Evolutionary conservation across 129 eudicot genomes (phyloP).

Genomic region (Logfia minima): DNA sequence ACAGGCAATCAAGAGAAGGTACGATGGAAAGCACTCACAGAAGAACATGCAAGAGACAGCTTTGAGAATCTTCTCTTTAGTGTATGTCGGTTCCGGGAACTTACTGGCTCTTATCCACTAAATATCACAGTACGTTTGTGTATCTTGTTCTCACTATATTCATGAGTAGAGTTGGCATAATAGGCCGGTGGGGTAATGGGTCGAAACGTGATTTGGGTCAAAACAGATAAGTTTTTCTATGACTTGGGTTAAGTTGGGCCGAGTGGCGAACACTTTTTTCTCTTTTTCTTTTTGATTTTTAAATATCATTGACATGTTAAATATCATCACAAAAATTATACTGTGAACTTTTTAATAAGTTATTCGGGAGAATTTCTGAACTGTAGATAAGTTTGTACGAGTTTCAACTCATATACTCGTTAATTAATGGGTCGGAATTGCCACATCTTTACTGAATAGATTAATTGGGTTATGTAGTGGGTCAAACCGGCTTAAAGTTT

Average conservation of each 20-base stretch:
- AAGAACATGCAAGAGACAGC: constrained; percentile 96
- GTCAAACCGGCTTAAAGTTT: not conserved
- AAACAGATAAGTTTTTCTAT: not conserved
- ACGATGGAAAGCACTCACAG: constrained; percentile 83
- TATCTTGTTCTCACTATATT: not conserved
- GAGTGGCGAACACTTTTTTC: not conserved
- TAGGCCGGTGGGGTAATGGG: not conserved
- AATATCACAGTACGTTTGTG: constrained; percentile 71
- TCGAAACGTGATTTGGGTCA: not conserved
- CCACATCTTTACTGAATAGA: not conserved
- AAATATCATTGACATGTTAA: not conserved
- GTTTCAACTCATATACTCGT: not conserved
- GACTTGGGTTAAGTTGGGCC: not conserved
- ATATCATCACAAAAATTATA: not conserved
- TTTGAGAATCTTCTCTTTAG: constrained; percentile 94
- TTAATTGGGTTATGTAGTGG: not conserved
- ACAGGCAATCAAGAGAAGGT: constrained; percentile 71
- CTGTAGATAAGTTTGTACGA: not conserved
- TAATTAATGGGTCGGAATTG: not conserved
- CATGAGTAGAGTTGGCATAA: not conserved
- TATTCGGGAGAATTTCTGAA: not conserved
- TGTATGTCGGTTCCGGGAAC: constrained; percentile 91
- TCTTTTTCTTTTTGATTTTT: too few relatives aligned
- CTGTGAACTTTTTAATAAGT: not conserved
- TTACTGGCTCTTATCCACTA: constrained; percentile 84